These are phyloP conservation scores for Tagetes patula DNA, from an alignment of 129 eudicot genomes.

Conservation along the genomic window DNA sequence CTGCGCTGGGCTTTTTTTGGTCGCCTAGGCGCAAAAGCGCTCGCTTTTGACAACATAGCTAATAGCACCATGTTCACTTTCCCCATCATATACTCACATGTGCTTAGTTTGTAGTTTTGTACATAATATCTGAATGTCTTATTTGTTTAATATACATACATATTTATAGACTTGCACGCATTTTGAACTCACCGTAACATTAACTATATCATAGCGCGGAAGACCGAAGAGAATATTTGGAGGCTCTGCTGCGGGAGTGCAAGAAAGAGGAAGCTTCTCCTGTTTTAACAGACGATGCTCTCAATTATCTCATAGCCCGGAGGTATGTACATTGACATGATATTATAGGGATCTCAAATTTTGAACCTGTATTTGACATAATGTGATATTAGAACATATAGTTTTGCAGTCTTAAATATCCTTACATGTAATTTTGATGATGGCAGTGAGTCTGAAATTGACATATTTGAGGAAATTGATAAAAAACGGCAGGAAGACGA, in stretches of 20 bases:
- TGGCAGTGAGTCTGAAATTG: constrained; percentile 87
- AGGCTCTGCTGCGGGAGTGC: constrained; percentile 89
- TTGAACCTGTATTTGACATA: constrained; percentile 4
- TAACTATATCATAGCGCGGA: constrained; percentile 65
- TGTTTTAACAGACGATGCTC: constrained; percentile 83
- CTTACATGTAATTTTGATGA: constrained; percentile 18
- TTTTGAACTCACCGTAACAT: constrained; percentile 6
- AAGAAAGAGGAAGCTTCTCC: constrained; percentile 99
- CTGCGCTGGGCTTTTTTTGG: no score
- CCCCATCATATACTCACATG: no score
- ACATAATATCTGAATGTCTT: neutral
- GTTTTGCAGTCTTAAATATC: constrained; percentile 15
- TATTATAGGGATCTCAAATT: neutral
- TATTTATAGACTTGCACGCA: neutral
- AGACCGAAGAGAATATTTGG: constrained; percentile 98
- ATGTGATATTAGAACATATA: no score
- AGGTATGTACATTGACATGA: constrained; percentile 44
- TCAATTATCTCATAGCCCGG: constrained; percentile 90
- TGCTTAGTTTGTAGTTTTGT: no score
- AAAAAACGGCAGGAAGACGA: constrained; percentile 80
- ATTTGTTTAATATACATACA: neutral
- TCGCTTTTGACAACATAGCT: no score
- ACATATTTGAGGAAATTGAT: constrained; percentile 86
- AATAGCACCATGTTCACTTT: no score
- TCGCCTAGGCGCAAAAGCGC: no score